Conservation (phyloP, 2,329 filamentous ascomycete species). For the Diplocarpon mali region DNA sequence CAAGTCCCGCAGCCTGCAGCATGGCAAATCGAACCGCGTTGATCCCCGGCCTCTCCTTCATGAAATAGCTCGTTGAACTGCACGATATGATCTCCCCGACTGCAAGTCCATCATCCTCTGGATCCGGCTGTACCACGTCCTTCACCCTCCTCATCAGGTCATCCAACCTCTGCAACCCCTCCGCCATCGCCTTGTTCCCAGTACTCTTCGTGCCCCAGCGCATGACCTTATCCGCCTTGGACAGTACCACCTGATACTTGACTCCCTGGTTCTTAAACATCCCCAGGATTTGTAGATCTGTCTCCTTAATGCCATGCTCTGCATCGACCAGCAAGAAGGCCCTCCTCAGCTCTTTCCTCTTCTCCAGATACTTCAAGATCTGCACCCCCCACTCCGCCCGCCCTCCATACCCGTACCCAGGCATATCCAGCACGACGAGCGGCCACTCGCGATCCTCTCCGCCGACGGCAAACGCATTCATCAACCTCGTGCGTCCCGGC, state of each 20-base stretch:
- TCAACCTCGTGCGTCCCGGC: conserved; percentile 49
- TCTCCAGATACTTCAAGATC: conserved; percentile 54
- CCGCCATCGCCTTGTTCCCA: conserved; percentile 25
- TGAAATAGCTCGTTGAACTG: conserved; percentile 38
- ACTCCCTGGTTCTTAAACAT: conserved; percentile 45
- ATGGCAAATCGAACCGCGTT: conserved; percentile 54
- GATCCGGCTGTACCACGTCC: conserved; percentile 32
- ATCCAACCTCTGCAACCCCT: conserved; percentile 29
- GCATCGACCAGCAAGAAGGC: conserved; percentile 56
- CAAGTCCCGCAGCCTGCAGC: conserved; percentile 48
- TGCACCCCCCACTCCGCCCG: conserved; percentile 51
- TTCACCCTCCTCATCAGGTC: conserved; percentile 30
- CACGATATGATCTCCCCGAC: conserved; percentile 50
- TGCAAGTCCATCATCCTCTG: conserved; percentile 30
- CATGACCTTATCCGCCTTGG: conserved; percentile 51
- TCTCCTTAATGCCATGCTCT: conserved; percentile 50
- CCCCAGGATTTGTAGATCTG: conserved; percentile 45
- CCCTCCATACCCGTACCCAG: conserved; percentile 56
- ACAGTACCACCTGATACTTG: conserved; percentile 54
- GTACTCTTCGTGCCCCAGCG: conserved; percentile 25
- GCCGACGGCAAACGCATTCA: conserved; percentile 57
- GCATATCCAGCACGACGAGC: conserved; percentile 57
- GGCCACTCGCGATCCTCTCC: conserved; percentile 24
- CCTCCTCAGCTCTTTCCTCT: conserved; percentile 45
- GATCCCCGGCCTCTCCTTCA: conserved; percentile 42